Evolutionary conservation across 371 early-diverging fungal genomes (phyloP).

Genomic region (Mortierella sp.): DNA sequence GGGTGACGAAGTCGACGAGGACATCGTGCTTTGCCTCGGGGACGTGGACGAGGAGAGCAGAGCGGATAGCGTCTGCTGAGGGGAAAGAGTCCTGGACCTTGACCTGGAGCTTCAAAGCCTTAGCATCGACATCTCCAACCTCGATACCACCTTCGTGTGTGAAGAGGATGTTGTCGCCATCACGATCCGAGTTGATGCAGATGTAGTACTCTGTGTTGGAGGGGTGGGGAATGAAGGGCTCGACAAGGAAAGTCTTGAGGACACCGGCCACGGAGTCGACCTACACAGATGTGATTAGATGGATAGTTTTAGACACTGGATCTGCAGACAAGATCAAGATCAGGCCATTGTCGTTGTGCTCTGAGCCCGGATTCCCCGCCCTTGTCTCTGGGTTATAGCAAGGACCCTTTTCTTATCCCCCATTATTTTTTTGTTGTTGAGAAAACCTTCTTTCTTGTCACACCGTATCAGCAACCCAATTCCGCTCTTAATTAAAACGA

Average conservation of each 20-base stretch:
- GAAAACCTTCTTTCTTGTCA: too few species aligned
- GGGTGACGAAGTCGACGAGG: slow-evolving; percentile 89
- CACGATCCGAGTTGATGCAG: slow-evolving; percentile 95
- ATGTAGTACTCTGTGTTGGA: slow-evolving; percentile 94
- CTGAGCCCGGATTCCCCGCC: too few species aligned
- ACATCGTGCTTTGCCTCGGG: slow-evolving; percentile 84
- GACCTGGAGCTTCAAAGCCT: slow-evolving; percentile 88
- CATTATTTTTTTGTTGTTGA: too few species aligned
- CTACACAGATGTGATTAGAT: slow-evolving; percentile 58
- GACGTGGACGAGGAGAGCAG: slow-evolving; percentile 71
- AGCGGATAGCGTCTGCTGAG: slow-evolving; percentile 72
- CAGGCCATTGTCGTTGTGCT: too few species aligned
- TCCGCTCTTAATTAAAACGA: too few species aligned
- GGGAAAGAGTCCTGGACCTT: slow-evolving; percentile 77
- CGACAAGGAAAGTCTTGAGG: slow-evolving; percentile 94
- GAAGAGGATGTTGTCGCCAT: slow-evolving; percentile 96
- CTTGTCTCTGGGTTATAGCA: too few species aligned
- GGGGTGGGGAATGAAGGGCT: slow-evolving; percentile 95
- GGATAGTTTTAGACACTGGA: background rate
- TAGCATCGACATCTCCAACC: slow-evolving; percentile 97
- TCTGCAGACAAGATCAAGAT: too few species aligned
- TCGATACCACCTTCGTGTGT: slow-evolving; percentile 98
- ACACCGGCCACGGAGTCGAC: slow-evolving; percentile 88
- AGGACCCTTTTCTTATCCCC: too few species aligned
- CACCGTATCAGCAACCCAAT: too few species aligned